A percentile compares a stretch with the other conserved stretches of the same genome.
Evolutionary conservation across 495 filamentous ascomycete genomes (phyloP).

Genomic region (Poronia punctata): DNA sequence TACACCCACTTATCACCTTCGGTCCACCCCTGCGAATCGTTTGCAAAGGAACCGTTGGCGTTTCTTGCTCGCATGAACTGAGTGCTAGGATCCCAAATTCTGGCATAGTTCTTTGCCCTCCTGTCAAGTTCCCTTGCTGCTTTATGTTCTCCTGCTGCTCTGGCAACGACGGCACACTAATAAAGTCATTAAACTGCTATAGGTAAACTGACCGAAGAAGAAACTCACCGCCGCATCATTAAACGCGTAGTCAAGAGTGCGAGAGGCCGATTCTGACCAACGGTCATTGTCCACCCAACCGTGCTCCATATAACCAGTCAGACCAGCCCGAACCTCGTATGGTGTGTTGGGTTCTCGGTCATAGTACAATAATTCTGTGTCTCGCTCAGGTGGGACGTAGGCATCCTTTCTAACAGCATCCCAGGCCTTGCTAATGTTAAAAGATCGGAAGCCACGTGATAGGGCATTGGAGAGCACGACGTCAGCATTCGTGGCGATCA

Average conservation of each 20-base stretch:
- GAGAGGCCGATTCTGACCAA: constrained; percentile 26
- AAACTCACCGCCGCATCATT: constrained; percentile 19
- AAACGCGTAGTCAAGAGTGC: constrained; percentile 27
- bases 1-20: constrained; percentile 28
- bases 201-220: neutral
- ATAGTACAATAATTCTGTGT: constrained; percentile 25
- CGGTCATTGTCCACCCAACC: constrained; percentile 29
- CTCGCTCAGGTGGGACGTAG: constrained; percentile 24
- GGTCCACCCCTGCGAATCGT: constrained; percentile 26
- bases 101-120: constrained; percentile 20
- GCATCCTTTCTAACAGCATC: constrained; percentile 23
- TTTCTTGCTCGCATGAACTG: constrained; percentile 29
- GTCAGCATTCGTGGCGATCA: constrained; percentile 29
- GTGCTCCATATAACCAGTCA: constrained; percentile 27
- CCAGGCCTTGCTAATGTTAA: constrained; percentile 25
- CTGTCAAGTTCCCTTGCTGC: constrained; percentile 14
- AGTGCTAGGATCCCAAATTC: constrained; percentile 22
- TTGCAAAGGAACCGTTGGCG: constrained; percentile 23
- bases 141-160: constrained; percentile 11
- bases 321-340: constrained; percentile 23
- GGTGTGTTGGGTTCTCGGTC: constrained; percentile 25
- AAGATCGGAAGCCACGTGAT: constrained; percentile 24
- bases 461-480: constrained; percentile 28
- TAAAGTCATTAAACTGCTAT: neutral
- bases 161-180: constrained; percentile 21